These are phyloP conservation scores for Lentinula guzmanii DNA, from an alignment of 768 basidiomycete species.

Conservation along the genomic window DNA sequence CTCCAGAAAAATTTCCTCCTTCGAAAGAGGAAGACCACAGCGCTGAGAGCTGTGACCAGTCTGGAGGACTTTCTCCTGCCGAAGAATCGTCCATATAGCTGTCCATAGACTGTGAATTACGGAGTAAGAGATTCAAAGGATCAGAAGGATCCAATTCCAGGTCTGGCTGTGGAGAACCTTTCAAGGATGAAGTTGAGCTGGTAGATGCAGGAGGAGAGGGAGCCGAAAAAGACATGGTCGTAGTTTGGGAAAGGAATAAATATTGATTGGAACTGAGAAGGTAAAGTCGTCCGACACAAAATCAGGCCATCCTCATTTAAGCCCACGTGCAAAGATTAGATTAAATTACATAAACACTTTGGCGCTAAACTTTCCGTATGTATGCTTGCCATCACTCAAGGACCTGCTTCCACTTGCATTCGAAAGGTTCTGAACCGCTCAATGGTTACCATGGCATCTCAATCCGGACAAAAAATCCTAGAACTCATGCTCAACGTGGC, in stretches of 20 bases:
- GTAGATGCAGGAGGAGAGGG: slow-evolving; percentile 5
- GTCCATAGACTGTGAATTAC: slow-evolving; percentile 30
- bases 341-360: neutral
- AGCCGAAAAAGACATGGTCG: slow-evolving; percentile 6
- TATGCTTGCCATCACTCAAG: no score
- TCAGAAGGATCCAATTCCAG: slow-evolving; percentile 49
- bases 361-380: no score
- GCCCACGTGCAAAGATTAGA: neutral
- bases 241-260: neutral
- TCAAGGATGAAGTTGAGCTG: neutral
- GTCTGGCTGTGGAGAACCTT: slow-evolving; percentile 25
- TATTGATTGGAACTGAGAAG: neutral
- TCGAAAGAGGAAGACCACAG: slow-evolving; percentile 33
- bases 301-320: neutral
- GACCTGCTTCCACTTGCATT: no score
- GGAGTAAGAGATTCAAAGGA: slow-evolving; percentile 53
- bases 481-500: no score
- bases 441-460: no score
- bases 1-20: slow-evolving; percentile 15
- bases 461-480: no score
- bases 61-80: slow-evolving; percentile 28
- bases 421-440: no score
- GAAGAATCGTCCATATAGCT: slow-evolving; percentile 29
- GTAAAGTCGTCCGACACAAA: neutral
- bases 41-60: slow-evolving; percentile 50